Percentiles rank a stretch among this genome's conserved stretches.
phyloP scores from a whole-genome alignment of 306 rosid genomes.

The Biancaea sappan region DNA sequence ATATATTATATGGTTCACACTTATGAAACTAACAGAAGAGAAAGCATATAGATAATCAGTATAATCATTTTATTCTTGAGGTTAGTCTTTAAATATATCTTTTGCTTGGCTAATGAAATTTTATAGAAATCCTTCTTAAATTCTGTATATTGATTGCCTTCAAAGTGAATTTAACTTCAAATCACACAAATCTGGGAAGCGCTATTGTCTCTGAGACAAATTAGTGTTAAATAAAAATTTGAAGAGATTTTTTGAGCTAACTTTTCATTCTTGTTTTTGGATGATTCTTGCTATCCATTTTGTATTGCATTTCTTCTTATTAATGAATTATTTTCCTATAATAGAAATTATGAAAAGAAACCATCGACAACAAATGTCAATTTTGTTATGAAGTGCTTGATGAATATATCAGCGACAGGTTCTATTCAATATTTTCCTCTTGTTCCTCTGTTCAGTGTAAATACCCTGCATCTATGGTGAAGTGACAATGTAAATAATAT shows the following conservation, averaged over 20 bases:
- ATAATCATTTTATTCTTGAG: not conserved
- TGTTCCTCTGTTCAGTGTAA: not conserved
- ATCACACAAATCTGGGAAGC: too few species aligned
- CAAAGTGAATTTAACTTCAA: not conserved
- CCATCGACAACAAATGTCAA: not conserved
- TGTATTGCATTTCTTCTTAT: too few species aligned
- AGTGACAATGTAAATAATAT: not conserved
- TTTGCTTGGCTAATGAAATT: not conserved
- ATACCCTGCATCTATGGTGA: not conserved
- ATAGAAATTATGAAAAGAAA: not conserved
- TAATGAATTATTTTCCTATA: not conserved
- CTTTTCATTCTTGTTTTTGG: too few species aligned
- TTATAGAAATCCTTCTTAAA: not conserved
- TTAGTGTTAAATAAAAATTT: too few species aligned
- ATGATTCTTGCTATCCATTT: too few species aligned
- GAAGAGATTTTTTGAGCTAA: too few species aligned
- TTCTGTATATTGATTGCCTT: not conserved
- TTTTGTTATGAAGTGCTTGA: conserved; percentile 1
- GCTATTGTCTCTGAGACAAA: too few species aligned
- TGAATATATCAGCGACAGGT: not conserved
- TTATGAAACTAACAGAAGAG: not conserved
- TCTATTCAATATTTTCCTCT: not conserved
- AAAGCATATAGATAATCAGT: not conserved
- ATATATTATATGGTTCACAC: not conserved
- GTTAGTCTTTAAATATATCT: not conserved